phyloP scores from a whole-genome alignment of 345 rosid species.

The Balakata baccata region DNA sequence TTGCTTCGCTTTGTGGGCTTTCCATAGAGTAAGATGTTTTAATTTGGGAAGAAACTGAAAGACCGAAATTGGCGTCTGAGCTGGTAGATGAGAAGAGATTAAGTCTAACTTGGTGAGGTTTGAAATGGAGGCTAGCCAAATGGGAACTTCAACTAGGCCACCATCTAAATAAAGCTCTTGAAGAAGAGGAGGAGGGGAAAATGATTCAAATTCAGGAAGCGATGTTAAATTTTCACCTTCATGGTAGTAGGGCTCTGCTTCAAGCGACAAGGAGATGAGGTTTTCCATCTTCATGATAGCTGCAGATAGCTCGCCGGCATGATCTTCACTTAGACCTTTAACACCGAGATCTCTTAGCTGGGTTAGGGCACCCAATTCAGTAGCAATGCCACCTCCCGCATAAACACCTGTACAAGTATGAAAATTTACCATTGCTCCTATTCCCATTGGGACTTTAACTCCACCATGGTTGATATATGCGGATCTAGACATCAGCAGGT shows the following conservation, averaged over 20 bases:
- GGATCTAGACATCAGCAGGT: slow-evolving; percentile 12
- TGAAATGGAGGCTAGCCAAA: slow-evolving; percentile 15
- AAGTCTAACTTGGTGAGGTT: not conserved
- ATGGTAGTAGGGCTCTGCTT: not conserved
- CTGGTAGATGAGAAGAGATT: not conserved
- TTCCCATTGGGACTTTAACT: slow-evolving; percentile 15
- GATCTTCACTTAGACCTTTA: slow-evolving; percentile 9
- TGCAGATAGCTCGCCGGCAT: slow-evolving; percentile 12
- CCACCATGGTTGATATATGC: not conserved
- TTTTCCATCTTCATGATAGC: slow-evolving; percentile 15
- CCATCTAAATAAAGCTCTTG: not conserved
- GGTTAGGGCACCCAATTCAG: slow-evolving; percentile 11
- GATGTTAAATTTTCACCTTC: not conserved
- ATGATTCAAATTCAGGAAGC: slow-evolving; percentile 10
- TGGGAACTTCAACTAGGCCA: slow-evolving; percentile 7
- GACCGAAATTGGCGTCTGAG: not conserved
- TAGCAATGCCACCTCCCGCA: slow-evolving; percentile 20
- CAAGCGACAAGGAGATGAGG: slow-evolving; percentile 14
- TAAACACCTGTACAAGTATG: slow-evolving; percentile 18
- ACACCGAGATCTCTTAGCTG: slow-evolving; percentile 15
- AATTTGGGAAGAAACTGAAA: slow-evolving; percentile 16
- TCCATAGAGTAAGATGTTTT: slow-evolving; percentile 8
- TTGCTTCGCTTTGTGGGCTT: slow-evolving; percentile 11
- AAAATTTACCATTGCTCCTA: slow-evolving; percentile 2
- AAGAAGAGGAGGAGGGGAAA: slow-evolving; percentile 19